A percentile compares a stretch with the other conserved stretches of the same genome.
Conservation (phyloP, 495 filamentous ascomycete species). For the Rhypophila decipiens region DNA sequence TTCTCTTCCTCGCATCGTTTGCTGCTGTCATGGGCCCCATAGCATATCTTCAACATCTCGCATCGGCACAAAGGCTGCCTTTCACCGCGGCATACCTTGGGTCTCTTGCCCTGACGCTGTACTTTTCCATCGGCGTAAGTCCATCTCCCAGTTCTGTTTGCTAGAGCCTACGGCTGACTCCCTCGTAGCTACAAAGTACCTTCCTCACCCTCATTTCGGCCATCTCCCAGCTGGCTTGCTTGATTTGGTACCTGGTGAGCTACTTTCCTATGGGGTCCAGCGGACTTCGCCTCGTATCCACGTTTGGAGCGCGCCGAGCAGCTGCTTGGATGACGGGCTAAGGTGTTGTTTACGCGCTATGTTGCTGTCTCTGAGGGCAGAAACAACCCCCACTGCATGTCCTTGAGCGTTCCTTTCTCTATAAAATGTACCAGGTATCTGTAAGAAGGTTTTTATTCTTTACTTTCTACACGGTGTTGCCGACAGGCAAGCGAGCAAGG, state of each 20-base stretch:
- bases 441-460: no score
- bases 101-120: constrained; percentile 82
- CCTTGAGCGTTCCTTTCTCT: no score
- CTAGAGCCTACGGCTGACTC: constrained; percentile 13
- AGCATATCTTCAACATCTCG: constrained; percentile 74
- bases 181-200: constrained; percentile 63
- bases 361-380: not conserved
- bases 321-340: constrained; percentile 84
- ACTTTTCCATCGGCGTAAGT: constrained; percentile 88
- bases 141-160: not conserved
- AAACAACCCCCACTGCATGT: no score
- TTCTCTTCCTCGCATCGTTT: constrained; percentile 88
- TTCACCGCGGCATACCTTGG: constrained; percentile 98
- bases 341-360: constrained; percentile 7
- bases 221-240: constrained; percentile 71
- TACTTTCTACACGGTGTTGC: no score
- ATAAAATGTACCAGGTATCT: no score
- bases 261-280: constrained; percentile 97
- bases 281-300: constrained; percentile 77
- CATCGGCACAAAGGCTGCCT: constrained; percentile 77
- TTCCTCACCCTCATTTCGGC: constrained; percentile 78
- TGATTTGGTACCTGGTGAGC: constrained; percentile 92
- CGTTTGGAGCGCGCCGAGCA: constrained; percentile 76
- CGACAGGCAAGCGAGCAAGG: no score
- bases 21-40: constrained; percentile 87